phyloP scores from a whole-genome alignment of 2,329 filamentous ascomycete genomes.

The Penicillium nordicum region DNA sequence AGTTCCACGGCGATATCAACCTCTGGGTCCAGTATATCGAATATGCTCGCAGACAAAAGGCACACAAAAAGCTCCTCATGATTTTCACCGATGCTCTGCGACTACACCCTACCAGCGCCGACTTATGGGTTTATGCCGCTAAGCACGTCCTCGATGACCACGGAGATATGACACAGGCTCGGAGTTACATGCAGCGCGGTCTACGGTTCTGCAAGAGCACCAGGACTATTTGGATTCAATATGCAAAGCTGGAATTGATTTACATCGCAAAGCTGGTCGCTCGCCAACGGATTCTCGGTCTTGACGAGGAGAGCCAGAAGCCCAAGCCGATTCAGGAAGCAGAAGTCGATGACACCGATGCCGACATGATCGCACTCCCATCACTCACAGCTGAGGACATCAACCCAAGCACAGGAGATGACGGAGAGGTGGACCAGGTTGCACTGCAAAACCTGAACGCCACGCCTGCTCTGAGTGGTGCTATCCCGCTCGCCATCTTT shows the following conservation, averaged over 20 bases:
- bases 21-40: slow-evolving; percentile 90
- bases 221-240: slow-evolving; percentile 78
- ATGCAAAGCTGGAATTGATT: slow-evolving; percentile 85
- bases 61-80: slow-evolving; percentile 58
- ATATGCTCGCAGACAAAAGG: slow-evolving; percentile 68
- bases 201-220: slow-evolving; percentile 81
- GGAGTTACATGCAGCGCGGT: slow-evolving; percentile 83
- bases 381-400: slow-evolving; percentile 61
- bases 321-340: slow-evolving; percentile 38
- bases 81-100: slow-evolving; percentile 68
- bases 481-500: slow-evolving; percentile 88
- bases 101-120: slow-evolving; percentile 77
- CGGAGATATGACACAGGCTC: slow-evolving; percentile 81
- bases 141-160: slow-evolving; percentile 72
- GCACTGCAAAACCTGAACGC: slow-evolving; percentile 62
- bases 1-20: slow-evolving; percentile 74
- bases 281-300: slow-evolving; percentile 64
- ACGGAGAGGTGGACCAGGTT: slow-evolving; percentile 51
- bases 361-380: slow-evolving; percentile 57
- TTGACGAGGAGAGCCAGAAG: slow-evolving; percentile 48
- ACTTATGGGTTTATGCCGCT: slow-evolving; percentile 81
- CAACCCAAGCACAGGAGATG: slow-evolving; percentile 52
- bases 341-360: slow-evolving; percentile 46
- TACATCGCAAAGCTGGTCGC: slow-evolving; percentile 80
- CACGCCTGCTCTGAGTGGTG: slow-evolving; percentile 85